These are phyloP conservation scores for Xylaria venustula DNA, from an alignment of 495 filamentous ascomycete genomes.

Conservation along the genomic window DNA sequence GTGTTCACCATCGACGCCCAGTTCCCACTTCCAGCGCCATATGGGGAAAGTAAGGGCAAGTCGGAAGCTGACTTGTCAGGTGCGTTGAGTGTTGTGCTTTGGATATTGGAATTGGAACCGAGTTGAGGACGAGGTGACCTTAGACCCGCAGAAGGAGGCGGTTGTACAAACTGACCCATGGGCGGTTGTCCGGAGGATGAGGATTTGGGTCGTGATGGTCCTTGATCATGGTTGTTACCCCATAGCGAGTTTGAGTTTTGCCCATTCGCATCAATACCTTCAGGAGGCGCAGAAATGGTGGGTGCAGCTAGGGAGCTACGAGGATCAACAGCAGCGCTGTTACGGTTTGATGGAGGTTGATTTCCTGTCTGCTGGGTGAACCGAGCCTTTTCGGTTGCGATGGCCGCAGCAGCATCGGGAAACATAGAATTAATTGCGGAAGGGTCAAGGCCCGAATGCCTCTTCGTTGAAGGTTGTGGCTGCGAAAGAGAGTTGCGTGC, in stretches of 20 bases:
- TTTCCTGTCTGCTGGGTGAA: constrained; percentile 93
- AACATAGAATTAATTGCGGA: constrained; percentile 98
- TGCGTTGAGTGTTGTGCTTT: constrained; percentile 77
- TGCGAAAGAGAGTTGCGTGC: constrained; percentile 85
- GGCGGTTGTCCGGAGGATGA: constrained; percentile 74
- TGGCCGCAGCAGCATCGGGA: constrained; percentile 94
- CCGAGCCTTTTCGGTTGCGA: constrained; percentile 95
- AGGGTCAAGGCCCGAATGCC: constrained; percentile 89
- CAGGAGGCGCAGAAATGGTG: constrained; percentile 65
- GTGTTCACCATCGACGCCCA: constrained; percentile 99
- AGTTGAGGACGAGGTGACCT: constrained; percentile 77
- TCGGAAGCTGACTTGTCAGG: constrained; percentile 65
- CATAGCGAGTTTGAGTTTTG: constrained; percentile 76
- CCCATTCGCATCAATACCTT: constrained; percentile 45
- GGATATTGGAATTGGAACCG: constrained; percentile 65
- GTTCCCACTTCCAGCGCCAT: constrained; percentile 78
- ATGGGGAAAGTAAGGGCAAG: constrained; percentile 85
- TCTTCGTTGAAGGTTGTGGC: constrained; percentile 71
- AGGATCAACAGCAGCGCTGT: constrained; percentile 81
- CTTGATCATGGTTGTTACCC: constrained; percentile 56
- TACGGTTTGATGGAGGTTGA: constrained; percentile 86
- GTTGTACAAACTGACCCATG: constrained; percentile 96
- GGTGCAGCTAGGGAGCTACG: constrained; percentile 77
- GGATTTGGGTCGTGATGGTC: constrained; percentile 76
- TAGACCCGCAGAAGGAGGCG: constrained; percentile 72